Evolutionary conservation across 352 stramenopile genomes (phyloP), one percentile per base, ranked within the genome.

Genomic region (Phytophthora ramorum): DNA sequence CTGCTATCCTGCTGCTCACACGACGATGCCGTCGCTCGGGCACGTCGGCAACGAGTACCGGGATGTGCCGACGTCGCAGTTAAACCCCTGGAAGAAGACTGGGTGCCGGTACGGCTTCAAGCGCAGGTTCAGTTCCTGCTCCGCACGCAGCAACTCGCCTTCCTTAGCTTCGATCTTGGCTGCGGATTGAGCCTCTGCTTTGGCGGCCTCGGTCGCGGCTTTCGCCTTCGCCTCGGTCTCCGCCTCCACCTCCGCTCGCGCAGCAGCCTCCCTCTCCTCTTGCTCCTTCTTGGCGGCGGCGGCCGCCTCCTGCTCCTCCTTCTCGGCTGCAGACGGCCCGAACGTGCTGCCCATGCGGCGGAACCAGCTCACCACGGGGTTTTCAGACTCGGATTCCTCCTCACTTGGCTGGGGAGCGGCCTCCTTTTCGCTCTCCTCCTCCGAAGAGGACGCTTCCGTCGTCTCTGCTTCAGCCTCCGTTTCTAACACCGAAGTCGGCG

Each of bases 81-180:
- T 68, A 47, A 79, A 77, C 1, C 30, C 32, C 46, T 74, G 65
- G 37, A 81, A 81, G 54, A 78, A 81, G 5, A 81, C 56, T 0
- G 73, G 73, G 48, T 73, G 63, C 10, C 65, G 55, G 53, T 81
- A 81, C 0, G 10, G 55, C 40, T 58, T 58, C 37, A 78, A 47
- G 9, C 70, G 66, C 49, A 61, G 34, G 37, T 77, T 63, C 41
- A 75, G 38, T 45, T 76, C 63, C 49, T 78, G 38, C 54, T 78
- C 50, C 19, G 61, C 56, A 30, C 49, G 66, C 13, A 71, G 43
- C 2, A 74, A 43, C 30, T 76, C 46, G 16, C 53, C 47, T 24
- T 75, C 40, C 3, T 44, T 44, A 17, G 61, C 51, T 66, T 66
- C 58, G 4, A 47, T 30, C 24, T 73, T 56, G 5, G 32, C 63